Evolutionary conservation across 2,329 filamentous ascomycete genomes (phyloP).

Genomic region (Cucurbitaria berberidis): DNA sequence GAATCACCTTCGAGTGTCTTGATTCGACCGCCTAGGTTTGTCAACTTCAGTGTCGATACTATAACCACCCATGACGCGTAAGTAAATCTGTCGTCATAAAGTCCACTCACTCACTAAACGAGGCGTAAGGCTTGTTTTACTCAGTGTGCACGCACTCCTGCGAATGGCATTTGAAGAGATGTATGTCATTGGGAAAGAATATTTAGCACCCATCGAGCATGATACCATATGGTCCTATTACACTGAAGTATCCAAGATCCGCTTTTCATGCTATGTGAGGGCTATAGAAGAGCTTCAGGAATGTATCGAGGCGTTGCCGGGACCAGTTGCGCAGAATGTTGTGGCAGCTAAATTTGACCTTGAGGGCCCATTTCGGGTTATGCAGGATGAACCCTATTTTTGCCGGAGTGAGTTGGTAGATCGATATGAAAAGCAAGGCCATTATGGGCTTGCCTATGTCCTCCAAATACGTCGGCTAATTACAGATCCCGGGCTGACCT

Average conservation of each 20-base stretch:
- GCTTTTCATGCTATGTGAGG: not conserved
- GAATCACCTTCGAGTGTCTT: not conserved
- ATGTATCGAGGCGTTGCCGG: not conserved
- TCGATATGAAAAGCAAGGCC: not conserved
- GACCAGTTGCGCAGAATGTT: not conserved
- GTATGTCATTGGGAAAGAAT: not conserved
- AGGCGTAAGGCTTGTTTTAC: not conserved
- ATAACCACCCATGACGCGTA: not conserved
- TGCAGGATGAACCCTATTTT: not conserved
- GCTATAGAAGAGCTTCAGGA: not conserved
- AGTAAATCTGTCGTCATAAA: not conserved
- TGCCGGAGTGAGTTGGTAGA: not conserved
- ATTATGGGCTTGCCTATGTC: not conserved
- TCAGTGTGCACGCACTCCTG: not conserved
- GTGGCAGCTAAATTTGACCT: not conserved
- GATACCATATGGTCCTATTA: not conserved
- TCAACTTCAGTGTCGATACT: not conserved
- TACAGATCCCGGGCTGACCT: not conserved
- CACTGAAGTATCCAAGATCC: not conserved
- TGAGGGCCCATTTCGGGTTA: not conserved
- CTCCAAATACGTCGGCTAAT: not conserved
- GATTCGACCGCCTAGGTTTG: no score
- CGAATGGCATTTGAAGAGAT: not conserved
- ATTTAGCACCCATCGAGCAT: not conserved
- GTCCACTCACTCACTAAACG: not conserved